These are phyloP conservation scores for Erysimum cheiri DNA, from an alignment of 441 rosid genomes.

Conservation along the genomic window DNA sequence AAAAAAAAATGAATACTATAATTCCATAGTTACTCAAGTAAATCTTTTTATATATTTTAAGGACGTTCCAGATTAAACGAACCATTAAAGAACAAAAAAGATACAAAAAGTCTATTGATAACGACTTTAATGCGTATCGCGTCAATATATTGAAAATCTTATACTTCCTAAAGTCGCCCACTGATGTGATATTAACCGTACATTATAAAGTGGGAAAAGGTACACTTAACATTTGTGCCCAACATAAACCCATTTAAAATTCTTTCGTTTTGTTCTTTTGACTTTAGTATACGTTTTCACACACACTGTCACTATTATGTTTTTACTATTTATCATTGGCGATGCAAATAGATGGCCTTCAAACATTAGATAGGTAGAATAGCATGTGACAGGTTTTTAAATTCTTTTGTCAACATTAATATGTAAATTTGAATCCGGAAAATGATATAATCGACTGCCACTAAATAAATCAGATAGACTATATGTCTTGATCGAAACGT, in stretches of 20 bases:
- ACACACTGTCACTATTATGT: not conserved
- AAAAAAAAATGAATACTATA: not conserved
- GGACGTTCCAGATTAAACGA: conserved; percentile 44
- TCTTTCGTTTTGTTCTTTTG: conserved; percentile 20
- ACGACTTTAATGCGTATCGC: conserved; percentile 42
- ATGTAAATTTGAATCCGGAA: too few species aligned
- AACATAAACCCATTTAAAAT: conserved; percentile 29
- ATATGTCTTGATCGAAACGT: too few species aligned
- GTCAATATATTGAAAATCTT: conserved; percentile 3
- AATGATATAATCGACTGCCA: too few species aligned
- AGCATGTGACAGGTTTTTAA: not conserved
- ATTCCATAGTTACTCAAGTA: not conserved
- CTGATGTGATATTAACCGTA: conserved; percentile 41
- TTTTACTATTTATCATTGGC: not conserved
- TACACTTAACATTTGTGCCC: conserved; percentile 42
- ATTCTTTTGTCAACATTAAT: too few species aligned
- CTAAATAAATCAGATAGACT: too few species aligned
- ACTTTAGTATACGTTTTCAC: conserved; percentile 34
- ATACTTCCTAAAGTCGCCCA: conserved; percentile 6
- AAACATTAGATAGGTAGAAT: not conserved
- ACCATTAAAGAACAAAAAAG: conserved; percentile 17
- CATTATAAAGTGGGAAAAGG: conserved; percentile 31
- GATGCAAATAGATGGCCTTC: not conserved
- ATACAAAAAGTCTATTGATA: conserved; percentile 25
- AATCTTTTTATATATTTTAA: not conserved